Base-by-base conservation (phyloP, 192 early-diverging fungal genomes). In the Entomortierella parvispora region DNA sequence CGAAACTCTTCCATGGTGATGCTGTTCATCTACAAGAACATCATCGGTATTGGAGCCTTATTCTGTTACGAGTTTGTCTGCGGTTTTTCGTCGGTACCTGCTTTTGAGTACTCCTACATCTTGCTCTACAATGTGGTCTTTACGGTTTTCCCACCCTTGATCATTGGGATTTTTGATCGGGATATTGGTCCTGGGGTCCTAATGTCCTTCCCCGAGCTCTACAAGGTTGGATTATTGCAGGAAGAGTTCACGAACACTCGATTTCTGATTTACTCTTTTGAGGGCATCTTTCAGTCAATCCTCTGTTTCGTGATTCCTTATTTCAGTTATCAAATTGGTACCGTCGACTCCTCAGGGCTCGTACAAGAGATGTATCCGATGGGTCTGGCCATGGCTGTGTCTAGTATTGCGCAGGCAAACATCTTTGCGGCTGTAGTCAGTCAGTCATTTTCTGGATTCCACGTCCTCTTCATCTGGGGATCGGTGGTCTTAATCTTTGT, bases 41-140 rank as follows among this genome's bases (percentile, higher is more conserved):
- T 93, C 57, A 80, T 91, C 48, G 91, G 86, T 74, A 82, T 91
- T 2, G 85, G 92, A 17, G 81, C 87, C 7, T 80, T 92, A 23
- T 91, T 93, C 48, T 93, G 91, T 92, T 95, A 80, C 82, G 93
- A 95, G 71, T 81, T 94, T 43, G 88, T 85, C 80, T 91, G 86
- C 71, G 92, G 92, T 81, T 96, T 87, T 69, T 92, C 93, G 0
- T 86, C 88, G 7, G 63, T 87, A 33, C 85, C 89, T 54, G 58
- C 91, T 23, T 93, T 93, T 68, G 95, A 97, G 66, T 89, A 91
- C 69, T 88, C 92, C 2, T 91, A 91, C 44, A 84, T 92, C 58
- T 80, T 90, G 15, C 84, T 94, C 46, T 94, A 92, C 84, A 95
- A 97, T 70, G 71, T 93, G 48, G 70, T 93, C 10, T 91, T 95